Base-by-base conservation (phyloP, 495 filamentous ascomycete genomes). In the Thozetella sp. region DNA sequence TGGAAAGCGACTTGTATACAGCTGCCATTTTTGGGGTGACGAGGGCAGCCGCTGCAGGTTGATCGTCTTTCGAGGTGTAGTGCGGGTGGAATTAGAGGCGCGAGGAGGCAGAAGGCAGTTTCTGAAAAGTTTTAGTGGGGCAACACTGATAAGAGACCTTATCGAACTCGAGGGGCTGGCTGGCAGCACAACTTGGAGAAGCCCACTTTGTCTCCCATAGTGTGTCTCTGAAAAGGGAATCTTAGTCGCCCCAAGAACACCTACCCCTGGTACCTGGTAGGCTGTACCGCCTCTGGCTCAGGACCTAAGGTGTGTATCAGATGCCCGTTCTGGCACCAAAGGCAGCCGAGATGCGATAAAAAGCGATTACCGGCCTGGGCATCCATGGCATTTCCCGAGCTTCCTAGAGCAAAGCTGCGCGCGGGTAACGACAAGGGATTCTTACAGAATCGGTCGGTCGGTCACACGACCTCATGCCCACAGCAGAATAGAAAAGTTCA, bases 1-100 rank as follows among this genome's bases (percentile, higher is more conserved):
- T 93, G 1, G 93, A 94, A 11, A 99, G 70, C 3, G 93, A 87
- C 72, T 97, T 97, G 83, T 97, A 99, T 50, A 97, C 95, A 22
- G 94, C 82, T 20, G 94, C 91, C 95, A 99, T 99, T 58, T 72
- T 83, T n/a, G n/a, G n/a, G n/a, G n/a, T n/a, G n/a, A 64, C 54
- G 4, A 52, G 37, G 40, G 10, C 25, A n/a, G 25, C 2, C 20
- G 3, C n/a, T 23, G 43, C 12, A 1, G 1, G 10, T 15, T 6
- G 25, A 11, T 37, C 57, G 26, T 52, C 34, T 19, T 54, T 11
- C 57, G 45, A 30, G 45, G 23, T 48, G 22, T 27, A 40, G 45
- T 20, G 52, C 59, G 22, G 51, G 37, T 24, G 26, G 13, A 23
- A 30, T 27, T 24, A 34, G 26, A 23, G n/a, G 12, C 23, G 22